These are phyloP conservation scores for Aspergillus quadrilineatus DNA, from an alignment of 2,329 filamentous ascomycete species.

Conservation along the genomic window DNA sequence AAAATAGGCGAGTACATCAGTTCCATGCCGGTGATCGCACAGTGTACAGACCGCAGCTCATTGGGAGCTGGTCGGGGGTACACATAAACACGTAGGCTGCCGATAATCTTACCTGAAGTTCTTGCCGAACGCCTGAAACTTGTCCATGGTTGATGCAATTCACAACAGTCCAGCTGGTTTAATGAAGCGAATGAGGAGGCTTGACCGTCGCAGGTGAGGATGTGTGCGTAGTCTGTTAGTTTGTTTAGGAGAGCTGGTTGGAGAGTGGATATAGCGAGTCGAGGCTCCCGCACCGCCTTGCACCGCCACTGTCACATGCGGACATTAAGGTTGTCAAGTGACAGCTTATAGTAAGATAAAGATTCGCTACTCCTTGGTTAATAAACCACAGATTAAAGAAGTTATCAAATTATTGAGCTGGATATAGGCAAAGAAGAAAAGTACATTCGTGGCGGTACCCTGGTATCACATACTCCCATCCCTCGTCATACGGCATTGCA, in stretches of 20 bases:
- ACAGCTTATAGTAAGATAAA: neutral
- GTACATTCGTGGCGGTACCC: neutral
- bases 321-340: neutral
- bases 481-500: neutral
- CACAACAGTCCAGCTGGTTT: slow-evolving; percentile 6
- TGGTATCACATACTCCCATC: neutral
- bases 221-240: slow-evolving; percentile 4
- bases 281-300: slow-evolving; percentile 14
- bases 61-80: neutral
- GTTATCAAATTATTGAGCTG: neutral
- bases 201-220: neutral
- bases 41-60: slow-evolving; percentile 18
- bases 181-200: neutral
- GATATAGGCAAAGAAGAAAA: neutral
- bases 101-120: slow-evolving; percentile 59
- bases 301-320: slow-evolving; percentile 28
- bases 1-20: slow-evolving; percentile 43
- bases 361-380: neutral
- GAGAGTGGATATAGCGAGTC: slow-evolving; percentile 3
- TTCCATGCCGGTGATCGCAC: slow-evolving; percentile 27
- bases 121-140: slow-evolving; percentile 69
- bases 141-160: slow-evolving; percentile 60
- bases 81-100: slow-evolving; percentile 15
- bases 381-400: neutral
- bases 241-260: slow-evolving; percentile 6